A percentile compares a stretch with the other conserved stretches of the same genome.
phyloP scores from a whole-genome alignment of 1,284 basidiomycete genomes.

The Puccinia novopanici region DNA sequence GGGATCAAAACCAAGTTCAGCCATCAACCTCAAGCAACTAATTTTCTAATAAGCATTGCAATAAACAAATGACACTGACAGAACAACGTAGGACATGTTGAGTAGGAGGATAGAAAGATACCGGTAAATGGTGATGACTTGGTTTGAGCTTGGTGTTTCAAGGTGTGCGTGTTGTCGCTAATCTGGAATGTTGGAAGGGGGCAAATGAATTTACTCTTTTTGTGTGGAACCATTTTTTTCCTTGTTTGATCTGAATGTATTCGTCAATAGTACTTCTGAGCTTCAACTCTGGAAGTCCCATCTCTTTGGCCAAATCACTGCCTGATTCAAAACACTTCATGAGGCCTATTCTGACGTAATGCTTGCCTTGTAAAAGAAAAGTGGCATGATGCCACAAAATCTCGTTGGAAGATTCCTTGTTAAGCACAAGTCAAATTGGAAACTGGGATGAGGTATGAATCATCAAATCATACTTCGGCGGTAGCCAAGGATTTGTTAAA shows the following conservation, averaged over 20 bases:
- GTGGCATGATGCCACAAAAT: slow-evolving; percentile 75
- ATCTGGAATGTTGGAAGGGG: slow-evolving; percentile 64
- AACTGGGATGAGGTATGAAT: slow-evolving; percentile 60
- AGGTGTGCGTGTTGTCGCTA: neutral
- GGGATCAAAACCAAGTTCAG: neutral
- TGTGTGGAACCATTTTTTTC: slow-evolving; percentile 84
- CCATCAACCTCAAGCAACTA: neutral
- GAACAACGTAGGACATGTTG: slow-evolving; percentile 25
- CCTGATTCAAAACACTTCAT: slow-evolving; percentile 92
- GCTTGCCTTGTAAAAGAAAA: slow-evolving; percentile 24
- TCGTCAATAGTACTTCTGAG: slow-evolving; percentile 89
- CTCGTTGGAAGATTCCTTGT: slow-evolving; percentile 84
- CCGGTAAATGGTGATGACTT: neutral
- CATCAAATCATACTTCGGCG: no score
- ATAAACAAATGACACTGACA: neutral
- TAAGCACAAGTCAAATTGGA: slow-evolving; percentile 90
- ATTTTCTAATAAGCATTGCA: no score
- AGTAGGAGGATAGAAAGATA: neutral
- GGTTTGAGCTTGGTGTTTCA: neutral
- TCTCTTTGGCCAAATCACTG: slow-evolving; percentile 89
- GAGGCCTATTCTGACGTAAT: slow-evolving; percentile 86
- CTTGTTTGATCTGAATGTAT: slow-evolving; percentile 77
- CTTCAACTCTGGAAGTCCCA: slow-evolving; percentile 73
- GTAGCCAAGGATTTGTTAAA: no score
- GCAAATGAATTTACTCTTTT: slow-evolving; percentile 77